Conservation (phyloP, 164 flowering plant species). For the Cinnamomum chago region DNA sequence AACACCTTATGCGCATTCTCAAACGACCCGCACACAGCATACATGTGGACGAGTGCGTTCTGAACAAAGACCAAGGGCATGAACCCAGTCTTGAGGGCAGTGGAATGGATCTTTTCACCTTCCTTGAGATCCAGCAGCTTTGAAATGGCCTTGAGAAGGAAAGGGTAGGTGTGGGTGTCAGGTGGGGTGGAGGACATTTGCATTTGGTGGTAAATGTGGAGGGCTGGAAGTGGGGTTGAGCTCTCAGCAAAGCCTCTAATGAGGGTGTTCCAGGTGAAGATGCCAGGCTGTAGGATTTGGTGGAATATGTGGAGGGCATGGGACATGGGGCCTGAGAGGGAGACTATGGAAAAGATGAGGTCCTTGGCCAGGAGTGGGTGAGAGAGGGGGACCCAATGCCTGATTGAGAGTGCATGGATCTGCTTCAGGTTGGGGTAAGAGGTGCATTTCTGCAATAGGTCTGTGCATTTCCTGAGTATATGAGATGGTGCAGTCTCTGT, state of each 20-base stretch:
- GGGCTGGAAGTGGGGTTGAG: conserved; percentile 19
- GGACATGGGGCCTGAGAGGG: conserved; percentile 26
- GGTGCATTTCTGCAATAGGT: conserved; percentile 14
- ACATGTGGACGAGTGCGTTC: conserved; percentile 25
- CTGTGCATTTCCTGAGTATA: conserved; percentile 22
- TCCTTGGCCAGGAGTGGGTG: conserved; percentile 28
- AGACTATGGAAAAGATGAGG: conserved; percentile 28
- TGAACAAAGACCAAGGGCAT: conserved; percentile 26
- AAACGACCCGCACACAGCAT: conserved; percentile 24
- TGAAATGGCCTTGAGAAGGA: conserved; percentile 30
- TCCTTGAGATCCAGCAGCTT: conserved; percentile 18
- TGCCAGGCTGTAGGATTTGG: conserved; percentile 23
- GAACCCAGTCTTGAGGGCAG: conserved; percentile 23
- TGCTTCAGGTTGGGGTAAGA: conserved; percentile 20
- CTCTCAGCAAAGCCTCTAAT: conserved; percentile 37
- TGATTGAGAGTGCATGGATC: conserved; percentile 29
- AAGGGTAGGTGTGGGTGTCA: conserved; percentile 42
- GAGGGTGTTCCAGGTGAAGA: conserved; percentile 34
- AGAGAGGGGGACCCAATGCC: conserved; percentile 23
- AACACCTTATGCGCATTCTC: conserved; percentile 31
- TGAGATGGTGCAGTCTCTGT: not conserved
- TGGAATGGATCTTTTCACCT: conserved; percentile 22
- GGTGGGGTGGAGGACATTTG: conserved; percentile 10
- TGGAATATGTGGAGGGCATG: conserved; percentile 25
- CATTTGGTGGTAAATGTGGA: conserved; percentile 24